phyloP scores from a whole-genome alignment of 2,329 filamentous ascomycete genomes.

The Monascus ruber region DNA sequence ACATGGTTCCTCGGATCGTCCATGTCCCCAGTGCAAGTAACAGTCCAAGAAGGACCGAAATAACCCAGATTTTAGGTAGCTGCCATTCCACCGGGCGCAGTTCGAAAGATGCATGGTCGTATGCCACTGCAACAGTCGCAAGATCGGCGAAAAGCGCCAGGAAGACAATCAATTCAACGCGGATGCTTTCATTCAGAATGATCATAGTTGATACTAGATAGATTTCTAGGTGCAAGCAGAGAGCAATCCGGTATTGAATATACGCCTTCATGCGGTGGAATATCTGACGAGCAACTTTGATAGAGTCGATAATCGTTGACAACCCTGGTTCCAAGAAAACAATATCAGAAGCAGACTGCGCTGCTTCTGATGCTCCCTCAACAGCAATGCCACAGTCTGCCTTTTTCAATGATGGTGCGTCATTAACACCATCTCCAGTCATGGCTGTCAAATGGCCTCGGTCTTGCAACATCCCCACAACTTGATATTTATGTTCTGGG shows the following conservation, averaged over 20 bases:
- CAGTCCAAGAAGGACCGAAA: slow-evolving; percentile 47
- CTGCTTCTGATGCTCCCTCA: slow-evolving; percentile 60
- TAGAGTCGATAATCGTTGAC: slow-evolving; percentile 59
- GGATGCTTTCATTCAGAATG: slow-evolving; percentile 67
- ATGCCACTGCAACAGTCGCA: slow-evolving; percentile 70
- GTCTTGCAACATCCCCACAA: slow-evolving; percentile 65
- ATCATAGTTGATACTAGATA: slow-evolving; percentile 70
- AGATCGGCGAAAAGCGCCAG: slow-evolving; percentile 69
- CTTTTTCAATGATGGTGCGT: slow-evolving; percentile 62
- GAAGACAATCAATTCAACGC: slow-evolving; percentile 65
- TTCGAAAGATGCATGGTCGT: slow-evolving; percentile 72
- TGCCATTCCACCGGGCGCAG: slow-evolving; percentile 70
- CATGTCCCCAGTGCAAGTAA: slow-evolving; percentile 62
- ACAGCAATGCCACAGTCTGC: slow-evolving; percentile 64
- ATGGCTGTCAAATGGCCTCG: slow-evolving; percentile 61
- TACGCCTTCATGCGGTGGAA: slow-evolving; percentile 72
- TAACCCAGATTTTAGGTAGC: slow-evolving; percentile 71
- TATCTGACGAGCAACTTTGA: slow-evolving; percentile 63
- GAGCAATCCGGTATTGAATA: slow-evolving; percentile 65
- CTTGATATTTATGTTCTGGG: slow-evolving; percentile 65
- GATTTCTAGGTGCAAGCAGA: slow-evolving; percentile 63
- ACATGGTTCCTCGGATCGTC: slow-evolving; percentile 61
- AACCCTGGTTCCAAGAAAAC: slow-evolving; percentile 63
- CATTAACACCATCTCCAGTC: slow-evolving; percentile 67
- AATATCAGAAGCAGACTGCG: slow-evolving; percentile 62